These are phyloP conservation scores for Aurantiochytrium sp. DNA, from an alignment of 108 stramenopile genomes.

Conservation along the genomic window DNA sequence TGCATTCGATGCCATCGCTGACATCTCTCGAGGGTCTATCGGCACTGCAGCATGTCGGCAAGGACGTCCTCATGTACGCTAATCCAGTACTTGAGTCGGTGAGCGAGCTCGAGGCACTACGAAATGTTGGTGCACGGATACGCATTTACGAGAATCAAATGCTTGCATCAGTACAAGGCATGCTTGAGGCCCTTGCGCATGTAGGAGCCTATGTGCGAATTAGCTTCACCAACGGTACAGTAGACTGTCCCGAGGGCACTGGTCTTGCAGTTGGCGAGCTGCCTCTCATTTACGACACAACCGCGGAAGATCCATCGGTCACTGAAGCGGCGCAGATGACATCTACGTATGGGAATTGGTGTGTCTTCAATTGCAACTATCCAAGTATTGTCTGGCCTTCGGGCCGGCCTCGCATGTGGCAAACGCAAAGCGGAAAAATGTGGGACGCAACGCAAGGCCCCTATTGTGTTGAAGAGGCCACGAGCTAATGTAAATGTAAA, in stretches of 20 bases:
- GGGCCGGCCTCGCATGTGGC: neutral
- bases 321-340: neutral
- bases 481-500: neutral
- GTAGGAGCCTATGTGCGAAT: neutral
- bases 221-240: neutral
- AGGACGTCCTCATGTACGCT: neutral
- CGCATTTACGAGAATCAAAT: neutral
- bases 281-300: conserved; percentile 1
- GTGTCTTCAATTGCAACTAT: neutral
- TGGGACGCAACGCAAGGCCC: neutral
- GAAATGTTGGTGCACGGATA: neutral
- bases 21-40: neutral
- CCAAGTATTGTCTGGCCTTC: neutral
- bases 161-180: neutral
- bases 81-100: neutral
- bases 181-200: neutral
- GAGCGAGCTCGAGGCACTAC: neutral
- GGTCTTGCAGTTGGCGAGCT: neutral
- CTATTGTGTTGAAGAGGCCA: neutral
- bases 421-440: neutral
- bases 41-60: neutral
- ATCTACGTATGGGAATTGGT: neutral
- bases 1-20: neutral
- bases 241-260: neutral
- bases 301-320: neutral